phyloP scores from a whole-genome alignment of 169 alveolate genomes.

The Cryptosporidium ryanae region DNA sequence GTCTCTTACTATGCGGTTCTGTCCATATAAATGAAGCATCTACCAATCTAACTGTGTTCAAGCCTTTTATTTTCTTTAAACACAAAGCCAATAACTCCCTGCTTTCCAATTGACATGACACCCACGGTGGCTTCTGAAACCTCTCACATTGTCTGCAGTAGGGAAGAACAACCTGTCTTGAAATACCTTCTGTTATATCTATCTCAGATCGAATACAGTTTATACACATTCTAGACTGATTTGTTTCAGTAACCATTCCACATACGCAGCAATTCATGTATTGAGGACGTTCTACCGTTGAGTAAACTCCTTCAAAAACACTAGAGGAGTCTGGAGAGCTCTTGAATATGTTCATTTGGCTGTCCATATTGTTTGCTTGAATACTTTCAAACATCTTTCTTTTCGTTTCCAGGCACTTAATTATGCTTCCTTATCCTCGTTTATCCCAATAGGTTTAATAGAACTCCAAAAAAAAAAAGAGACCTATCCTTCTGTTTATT shows the following conservation, averaged over 20 bases:
- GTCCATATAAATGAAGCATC: slow-evolving; percentile 97
- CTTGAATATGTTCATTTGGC: too few relatives aligned
- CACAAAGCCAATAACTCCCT: slow-evolving; percentile 96
- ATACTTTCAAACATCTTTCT: too few relatives aligned
- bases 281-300: slow-evolving; percentile 39
- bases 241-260: slow-evolving; percentile 89
- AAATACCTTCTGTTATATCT: slow-evolving; percentile 92
- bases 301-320: slow-evolving; percentile 4
- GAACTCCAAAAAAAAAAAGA: too few relatives aligned
- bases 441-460: too few relatives aligned
- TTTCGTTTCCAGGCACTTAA: too few relatives aligned
- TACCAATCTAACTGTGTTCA: slow-evolving; percentile 91
- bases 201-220: slow-evolving; percentile 90
- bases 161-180: slow-evolving; percentile 80
- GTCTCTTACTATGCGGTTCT: slow-evolving; percentile 95
- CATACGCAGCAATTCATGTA: slow-evolving; percentile 89
- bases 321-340: not conserved
- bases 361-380: too few relatives aligned
- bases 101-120: slow-evolving; percentile 92
- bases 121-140: slow-evolving; percentile 95
- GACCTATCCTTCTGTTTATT: too few relatives aligned
- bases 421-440: too few relatives aligned
- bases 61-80: slow-evolving; percentile 95
- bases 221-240: slow-evolving; percentile 91
- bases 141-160: slow-evolving; percentile 93